Percentiles rank a stretch among this genome's conserved stretches.
phyloP scores from a whole-genome alignment of 1,284 basidiomycete genomes.

The Sanguinoderma infundibulare region DNA sequence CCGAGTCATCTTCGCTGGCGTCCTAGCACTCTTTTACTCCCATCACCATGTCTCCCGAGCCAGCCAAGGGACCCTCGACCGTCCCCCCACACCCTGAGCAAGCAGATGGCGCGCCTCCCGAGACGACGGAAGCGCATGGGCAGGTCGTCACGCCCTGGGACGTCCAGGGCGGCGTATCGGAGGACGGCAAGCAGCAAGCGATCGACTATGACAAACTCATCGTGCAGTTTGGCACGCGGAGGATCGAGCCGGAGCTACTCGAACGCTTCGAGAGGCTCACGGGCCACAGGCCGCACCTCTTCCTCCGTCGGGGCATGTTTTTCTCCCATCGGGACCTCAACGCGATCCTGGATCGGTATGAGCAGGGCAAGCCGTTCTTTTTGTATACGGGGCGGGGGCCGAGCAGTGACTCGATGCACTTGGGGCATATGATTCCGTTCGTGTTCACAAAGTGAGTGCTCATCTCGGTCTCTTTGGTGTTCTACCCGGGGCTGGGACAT shows the following conservation, averaged over 20 bases:
- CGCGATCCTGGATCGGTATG: slow-evolving; percentile 93
- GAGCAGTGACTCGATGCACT: slow-evolving; percentile 96
- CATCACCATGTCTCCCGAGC: slow-evolving; percentile 21
- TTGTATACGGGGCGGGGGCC: slow-evolving; percentile 98
- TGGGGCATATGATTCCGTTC: slow-evolving; percentile 98
- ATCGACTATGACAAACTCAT: slow-evolving; percentile 98
- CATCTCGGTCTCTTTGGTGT: neutral
- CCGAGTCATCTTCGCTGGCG: slow-evolving; percentile 17
- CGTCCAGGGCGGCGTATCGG: slow-evolving; percentile 90
- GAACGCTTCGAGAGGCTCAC: slow-evolving; percentile 93
- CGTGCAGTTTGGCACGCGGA: slow-evolving; percentile 91
- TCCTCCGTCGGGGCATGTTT: slow-evolving; percentile 93
- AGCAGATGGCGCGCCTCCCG: slow-evolving; percentile 2
- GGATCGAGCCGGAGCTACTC: slow-evolving; percentile 79
- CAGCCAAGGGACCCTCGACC: slow-evolving; percentile 3
- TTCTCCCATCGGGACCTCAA: slow-evolving; percentile 98
- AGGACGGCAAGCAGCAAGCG: slow-evolving; percentile 87
- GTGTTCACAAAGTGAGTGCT: slow-evolving; percentile 89
- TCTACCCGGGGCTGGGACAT: neutral
- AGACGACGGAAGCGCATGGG: slow-evolving; percentile 45
- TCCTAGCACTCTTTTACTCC: neutral
- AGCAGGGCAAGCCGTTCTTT: slow-evolving; percentile 97
- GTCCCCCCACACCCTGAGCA: slow-evolving; percentile 23
- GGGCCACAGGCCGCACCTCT: slow-evolving; percentile 88
- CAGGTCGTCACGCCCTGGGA: slow-evolving; percentile 99